Conservation (phyloP, 2,329 filamentous ascomycete species). For the Sarocladiaceae sp. region DNA sequence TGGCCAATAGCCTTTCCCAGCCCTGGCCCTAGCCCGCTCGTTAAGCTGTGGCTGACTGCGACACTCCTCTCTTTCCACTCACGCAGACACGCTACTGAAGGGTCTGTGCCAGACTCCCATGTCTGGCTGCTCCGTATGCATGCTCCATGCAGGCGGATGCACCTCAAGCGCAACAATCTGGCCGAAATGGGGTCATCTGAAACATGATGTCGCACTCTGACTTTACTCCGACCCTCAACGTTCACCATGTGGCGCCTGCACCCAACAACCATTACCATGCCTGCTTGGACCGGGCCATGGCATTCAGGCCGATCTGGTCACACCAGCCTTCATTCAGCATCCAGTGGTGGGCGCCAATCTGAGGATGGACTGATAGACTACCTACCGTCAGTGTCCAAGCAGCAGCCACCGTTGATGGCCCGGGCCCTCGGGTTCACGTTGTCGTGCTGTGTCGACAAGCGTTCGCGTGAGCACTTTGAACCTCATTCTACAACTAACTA, state of each 20-base stretch:
- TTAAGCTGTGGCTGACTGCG: slow-evolving; percentile 4
- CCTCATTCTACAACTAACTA: too few relatives aligned
- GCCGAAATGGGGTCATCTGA: slow-evolving; percentile 17
- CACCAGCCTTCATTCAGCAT: slow-evolving; percentile 5
- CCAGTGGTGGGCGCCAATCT: slow-evolving; percentile 6
- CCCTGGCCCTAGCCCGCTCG: not conserved
- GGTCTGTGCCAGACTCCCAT: not conserved
- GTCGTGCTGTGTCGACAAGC: too few relatives aligned
- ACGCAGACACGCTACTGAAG: not conserved
- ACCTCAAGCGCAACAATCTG: slow-evolving; percentile 1
- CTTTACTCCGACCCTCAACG: slow-evolving; percentile 5
- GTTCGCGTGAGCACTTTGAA: too few relatives aligned
- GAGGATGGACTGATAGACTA: slow-evolving; percentile 2
- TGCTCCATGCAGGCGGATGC: slow-evolving; percentile 2
- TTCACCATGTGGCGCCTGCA: slow-evolving; percentile 2
- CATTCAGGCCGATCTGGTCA: slow-evolving; percentile 1
- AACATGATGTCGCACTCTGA: slow-evolving; percentile 15
- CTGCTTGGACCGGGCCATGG: not conserved
- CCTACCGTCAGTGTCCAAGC: not conserved
- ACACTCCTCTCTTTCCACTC: not conserved
- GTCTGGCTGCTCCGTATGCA: not conserved
- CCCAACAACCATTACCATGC: not conserved
- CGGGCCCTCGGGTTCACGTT: slow-evolving; percentile 1
- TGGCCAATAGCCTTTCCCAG: slow-evolving; percentile 2
- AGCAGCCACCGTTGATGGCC: slow-evolving; percentile 1